Percentiles rank a stretch among this genome's conserved stretches.
phyloP scores from a whole-genome alignment of 2,329 filamentous ascomycete genomes.

The Myriosclerotinia duriaeana region DNA sequence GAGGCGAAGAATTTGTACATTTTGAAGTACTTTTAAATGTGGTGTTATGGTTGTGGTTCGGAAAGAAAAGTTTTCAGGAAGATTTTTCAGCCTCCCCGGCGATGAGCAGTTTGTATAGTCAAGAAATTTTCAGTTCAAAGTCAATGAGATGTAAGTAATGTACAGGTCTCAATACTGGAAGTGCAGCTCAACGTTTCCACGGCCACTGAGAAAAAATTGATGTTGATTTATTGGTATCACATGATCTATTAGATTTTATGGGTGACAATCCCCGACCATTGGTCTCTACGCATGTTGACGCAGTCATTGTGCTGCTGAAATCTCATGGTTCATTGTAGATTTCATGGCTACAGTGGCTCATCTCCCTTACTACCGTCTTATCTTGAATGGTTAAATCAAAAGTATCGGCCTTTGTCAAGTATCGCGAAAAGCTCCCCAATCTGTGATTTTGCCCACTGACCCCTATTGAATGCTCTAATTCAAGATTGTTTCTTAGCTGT shows the following conservation, averaged over 20 bases:
- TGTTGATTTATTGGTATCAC: conserved; percentile 6
- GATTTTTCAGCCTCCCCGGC: conserved; percentile 9
- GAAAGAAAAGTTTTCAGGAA: conserved; percentile 9
- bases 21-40: conserved; percentile 38
- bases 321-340: background rate
- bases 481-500: conserved; percentile 44
- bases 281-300: conserved; percentile 1
- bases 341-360: background rate
- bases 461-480: background rate
- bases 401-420: conserved; percentile 8
- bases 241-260: conserved; percentile 11
- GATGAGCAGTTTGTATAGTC: background rate
- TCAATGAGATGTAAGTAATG: too few relatives aligned
- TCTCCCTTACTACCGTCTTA: too few relatives aligned
- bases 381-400: background rate
- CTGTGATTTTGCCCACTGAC: background rate
- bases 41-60: background rate
- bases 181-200: background rate
- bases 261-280: background rate
- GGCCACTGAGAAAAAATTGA: background rate
- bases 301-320: background rate
- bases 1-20: conserved; percentile 39
- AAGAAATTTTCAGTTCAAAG: background rate
- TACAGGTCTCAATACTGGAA: background rate
- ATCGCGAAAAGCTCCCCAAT: background rate